Percentiles rank a stretch among this genome's conserved stretches.
Conservation (phyloP, 139 green algal genomes). For the Closterium sp. region DNA sequence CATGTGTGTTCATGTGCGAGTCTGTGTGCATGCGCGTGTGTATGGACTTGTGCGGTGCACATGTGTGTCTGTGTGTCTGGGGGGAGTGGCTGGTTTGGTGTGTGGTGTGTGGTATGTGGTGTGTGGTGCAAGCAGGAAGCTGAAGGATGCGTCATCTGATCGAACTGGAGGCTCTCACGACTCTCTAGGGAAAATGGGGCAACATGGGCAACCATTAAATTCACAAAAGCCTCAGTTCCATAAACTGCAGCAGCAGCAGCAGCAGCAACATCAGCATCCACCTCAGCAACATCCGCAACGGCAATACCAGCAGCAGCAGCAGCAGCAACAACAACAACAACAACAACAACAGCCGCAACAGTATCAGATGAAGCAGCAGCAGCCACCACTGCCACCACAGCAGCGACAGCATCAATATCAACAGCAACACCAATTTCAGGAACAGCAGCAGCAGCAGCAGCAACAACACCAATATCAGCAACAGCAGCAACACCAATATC, state of each 20-base stretch:
- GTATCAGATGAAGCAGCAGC: not conserved
- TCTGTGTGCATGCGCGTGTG: not conserved
- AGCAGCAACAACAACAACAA: not conserved
- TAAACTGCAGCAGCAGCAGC: not conserved
- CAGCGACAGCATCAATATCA: not conserved
- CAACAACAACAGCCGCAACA: not conserved
- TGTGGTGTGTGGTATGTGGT: not conserved
- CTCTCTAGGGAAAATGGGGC: not conserved
- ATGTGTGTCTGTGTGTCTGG: not conserved
- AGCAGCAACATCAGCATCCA: not conserved
- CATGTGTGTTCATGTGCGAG: not conserved
- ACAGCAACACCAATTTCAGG: not conserved
- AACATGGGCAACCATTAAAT: not conserved
- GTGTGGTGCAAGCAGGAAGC: not conserved
- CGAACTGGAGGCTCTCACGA: not conserved
- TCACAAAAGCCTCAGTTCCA: not conserved
- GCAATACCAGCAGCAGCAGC: slow-evolving; percentile 4
- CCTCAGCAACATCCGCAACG: not conserved
- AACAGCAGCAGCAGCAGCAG: not conserved
- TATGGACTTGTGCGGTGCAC: not conserved
- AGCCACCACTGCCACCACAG: not conserved
- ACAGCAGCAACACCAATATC: not conserved
- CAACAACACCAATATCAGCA: not conserved
- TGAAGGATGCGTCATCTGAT: not conserved
- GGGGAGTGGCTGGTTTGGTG: too few species aligned